phyloP scores from a whole-genome alignment of 1,139 yeast species.

The Spathaspora sp. region DNA sequence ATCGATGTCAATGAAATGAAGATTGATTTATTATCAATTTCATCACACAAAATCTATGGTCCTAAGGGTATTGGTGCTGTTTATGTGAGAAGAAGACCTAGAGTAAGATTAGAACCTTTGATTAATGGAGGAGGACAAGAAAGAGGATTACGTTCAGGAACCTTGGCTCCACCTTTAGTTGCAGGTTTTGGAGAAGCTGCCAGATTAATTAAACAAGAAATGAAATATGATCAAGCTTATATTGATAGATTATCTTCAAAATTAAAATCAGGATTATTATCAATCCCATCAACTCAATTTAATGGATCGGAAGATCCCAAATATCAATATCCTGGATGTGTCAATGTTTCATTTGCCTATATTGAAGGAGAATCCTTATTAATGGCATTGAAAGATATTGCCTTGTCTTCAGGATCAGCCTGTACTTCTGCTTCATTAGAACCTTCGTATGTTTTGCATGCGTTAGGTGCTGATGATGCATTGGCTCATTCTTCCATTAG shows the following conservation, averaged over 20 bases:
- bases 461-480: slow-evolving; percentile 97
- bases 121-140: slow-evolving; percentile 99
- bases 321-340: slow-evolving; percentile 82
- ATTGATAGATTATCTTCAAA: slow-evolving; percentile 69
- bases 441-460: slow-evolving; percentile 95
- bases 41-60: slow-evolving; percentile 96
- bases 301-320: slow-evolving; percentile 75
- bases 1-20: slow-evolving; percentile 92
- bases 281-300: slow-evolving; percentile 83
- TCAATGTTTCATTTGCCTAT: slow-evolving; percentile 93
- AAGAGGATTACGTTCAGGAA: slow-evolving; percentile 96
- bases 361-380: slow-evolving; percentile 96
- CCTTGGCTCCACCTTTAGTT: slow-evolving; percentile 92
- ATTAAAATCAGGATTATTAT: slow-evolving; percentile 67
- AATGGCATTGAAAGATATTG: slow-evolving; percentile 97
- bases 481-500: slow-evolving; percentile 96
- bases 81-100: slow-evolving; percentile 94
- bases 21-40: slow-evolving; percentile 88
- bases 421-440: slow-evolving; percentile 98
- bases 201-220: slow-evolving; percentile 72
- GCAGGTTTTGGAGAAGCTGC: slow-evolving; percentile 99
- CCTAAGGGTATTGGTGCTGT: slow-evolving; percentile 98
- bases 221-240: slow-evolving; percentile 70
- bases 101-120: slow-evolving; percentile 94
- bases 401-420: slow-evolving; percentile 96